phyloP scores from a whole-genome alignment of 75 land plant species.

The Adiantum capillusveneris region DNA sequence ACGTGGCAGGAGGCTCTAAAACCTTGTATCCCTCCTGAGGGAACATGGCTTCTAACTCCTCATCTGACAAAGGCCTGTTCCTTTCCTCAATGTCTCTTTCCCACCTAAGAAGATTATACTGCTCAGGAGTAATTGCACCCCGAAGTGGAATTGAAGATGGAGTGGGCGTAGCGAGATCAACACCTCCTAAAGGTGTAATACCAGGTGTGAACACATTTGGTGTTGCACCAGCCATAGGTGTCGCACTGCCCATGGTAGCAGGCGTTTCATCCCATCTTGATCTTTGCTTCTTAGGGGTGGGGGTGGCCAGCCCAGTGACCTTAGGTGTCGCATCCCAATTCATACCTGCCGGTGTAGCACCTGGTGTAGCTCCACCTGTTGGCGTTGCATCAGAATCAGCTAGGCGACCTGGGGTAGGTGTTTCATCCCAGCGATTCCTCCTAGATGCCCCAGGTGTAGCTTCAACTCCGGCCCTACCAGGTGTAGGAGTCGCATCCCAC shows the following conservation, averaged over 20 bases:
- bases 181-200: slow-evolving; percentile 84
- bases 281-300: slow-evolving; percentile 89
- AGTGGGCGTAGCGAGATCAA: slow-evolving; percentile 89
- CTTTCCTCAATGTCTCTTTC: slow-evolving; percentile 95
- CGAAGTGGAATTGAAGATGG: slow-evolving; percentile 64
- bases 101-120: slow-evolving; percentile 86
- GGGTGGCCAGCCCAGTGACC: slow-evolving; percentile 67
- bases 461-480: slow-evolving; percentile 67
- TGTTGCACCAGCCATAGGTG: slow-evolving; percentile 72
- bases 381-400: slow-evolving; percentile 77
- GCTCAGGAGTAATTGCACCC: slow-evolving; percentile 80
- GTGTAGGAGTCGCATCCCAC: slow-evolving; percentile 98
- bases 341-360: slow-evolving; percentile 96
- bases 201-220: slow-evolving; percentile 84
- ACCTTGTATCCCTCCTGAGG: slow-evolving; percentile 92
- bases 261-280: slow-evolving; percentile 99
- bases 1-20: slow-evolving; percentile 83
- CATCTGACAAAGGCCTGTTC: slow-evolving; percentile 84
- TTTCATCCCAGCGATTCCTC: slow-evolving; percentile 96
- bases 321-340: slow-evolving; percentile 98
- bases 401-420: slow-evolving; percentile 79
- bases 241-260: slow-evolving; percentile 84
- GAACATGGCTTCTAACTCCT: slow-evolving; percentile 91
- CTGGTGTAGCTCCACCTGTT: slow-evolving; percentile 73
- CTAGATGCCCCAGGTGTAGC: slow-evolving; percentile 67